Evolutionary conservation across 768 basidiomycete species (phyloP).

Genomic region (Amanita muscaria): DNA sequence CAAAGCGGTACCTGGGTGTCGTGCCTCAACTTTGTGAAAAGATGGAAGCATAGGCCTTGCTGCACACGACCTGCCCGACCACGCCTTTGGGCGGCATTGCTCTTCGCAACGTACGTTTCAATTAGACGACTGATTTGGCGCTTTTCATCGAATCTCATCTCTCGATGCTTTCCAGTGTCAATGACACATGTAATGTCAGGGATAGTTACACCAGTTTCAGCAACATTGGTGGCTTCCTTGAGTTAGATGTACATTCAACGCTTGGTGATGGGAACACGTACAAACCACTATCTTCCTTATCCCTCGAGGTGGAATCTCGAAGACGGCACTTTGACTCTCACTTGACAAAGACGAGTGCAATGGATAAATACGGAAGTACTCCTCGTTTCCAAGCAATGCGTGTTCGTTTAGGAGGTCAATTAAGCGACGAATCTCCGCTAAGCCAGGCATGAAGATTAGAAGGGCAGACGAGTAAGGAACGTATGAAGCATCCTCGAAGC

Average conservation of each 20-base stretch:
- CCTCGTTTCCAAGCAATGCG: constrained; percentile 50
- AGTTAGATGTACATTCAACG: background rate
- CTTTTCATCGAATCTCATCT: constrained; percentile 98
- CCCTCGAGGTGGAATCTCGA: constrained; percentile 75
- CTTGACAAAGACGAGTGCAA: constrained; percentile 90
- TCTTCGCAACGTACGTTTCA: constrained; percentile 86
- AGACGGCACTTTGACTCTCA: constrained; percentile 85
- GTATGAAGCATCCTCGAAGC: constrained; percentile 53
- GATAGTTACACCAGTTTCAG: constrained; percentile 97
- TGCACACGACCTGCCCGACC: constrained; percentile 91
- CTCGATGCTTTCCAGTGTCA: constrained; percentile 87
- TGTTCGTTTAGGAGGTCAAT: constrained; percentile 79
- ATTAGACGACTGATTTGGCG: constrained; percentile 87
- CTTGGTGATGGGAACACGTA: constrained; percentile 23
- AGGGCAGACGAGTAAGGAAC: constrained; percentile 64
- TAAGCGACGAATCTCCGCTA: constrained; percentile 87
- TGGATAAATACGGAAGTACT: constrained; percentile 68
- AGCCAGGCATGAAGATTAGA: constrained; percentile 89
- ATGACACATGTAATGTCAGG: constrained; percentile 97
- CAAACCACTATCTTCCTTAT: constrained; percentile 92
- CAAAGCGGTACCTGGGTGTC: constrained; percentile 56
- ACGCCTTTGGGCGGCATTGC: constrained; percentile 83
- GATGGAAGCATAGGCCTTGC: constrained; percentile 85
- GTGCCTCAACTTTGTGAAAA: constrained; percentile 84
- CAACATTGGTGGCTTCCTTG: constrained; percentile 74